Evolutionary conservation across 106 monocot genomes (phyloP).

Genomic region (Platanthera zijinensis): DNA sequence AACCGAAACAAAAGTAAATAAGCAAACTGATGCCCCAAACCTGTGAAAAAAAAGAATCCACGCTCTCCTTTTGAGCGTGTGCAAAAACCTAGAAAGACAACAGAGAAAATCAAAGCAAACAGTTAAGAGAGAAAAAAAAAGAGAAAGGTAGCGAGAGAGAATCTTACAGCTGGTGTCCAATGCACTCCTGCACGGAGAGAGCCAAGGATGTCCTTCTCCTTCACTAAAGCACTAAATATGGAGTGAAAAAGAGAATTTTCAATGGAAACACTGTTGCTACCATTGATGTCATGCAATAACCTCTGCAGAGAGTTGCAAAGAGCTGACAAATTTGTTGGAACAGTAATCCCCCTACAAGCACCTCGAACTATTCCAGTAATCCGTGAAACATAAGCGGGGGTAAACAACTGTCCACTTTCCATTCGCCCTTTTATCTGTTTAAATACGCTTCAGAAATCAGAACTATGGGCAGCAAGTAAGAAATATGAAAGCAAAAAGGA

Average conservation of each 20-base stretch:
- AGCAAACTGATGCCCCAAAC: slow-evolving; percentile 24
- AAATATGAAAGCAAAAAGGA: neutral
- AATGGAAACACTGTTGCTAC: slow-evolving; percentile 61
- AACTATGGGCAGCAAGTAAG: neutral
- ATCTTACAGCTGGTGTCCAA: slow-evolving; percentile 89
- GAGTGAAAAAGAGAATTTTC: slow-evolving; percentile 85
- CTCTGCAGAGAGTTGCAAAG: slow-evolving; percentile 85
- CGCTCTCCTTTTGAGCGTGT: slow-evolving; percentile 94
- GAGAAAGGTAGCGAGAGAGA: neutral
- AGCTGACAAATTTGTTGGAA: slow-evolving; percentile 69
- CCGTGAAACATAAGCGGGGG: slow-evolving; percentile 81
- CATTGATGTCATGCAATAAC: slow-evolving; percentile 61
- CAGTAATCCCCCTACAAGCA: slow-evolving; percentile 78
- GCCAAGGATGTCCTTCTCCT: slow-evolving; percentile 74
- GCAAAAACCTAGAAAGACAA: slow-evolving; percentile 64
- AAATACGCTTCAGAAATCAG: neutral
- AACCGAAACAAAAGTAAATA: neutral
- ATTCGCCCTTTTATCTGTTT: slow-evolving; percentile 80
- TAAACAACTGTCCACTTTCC: slow-evolving; percentile 92
- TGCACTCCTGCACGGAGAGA: slow-evolving; percentile 83
- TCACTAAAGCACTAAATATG: slow-evolving; percentile 70
- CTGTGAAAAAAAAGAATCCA: slow-evolving; percentile 96
- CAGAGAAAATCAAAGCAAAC: neutral
- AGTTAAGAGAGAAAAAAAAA: neutral
- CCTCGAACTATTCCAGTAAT: slow-evolving; percentile 92